These are phyloP conservation scores for Pyricularia sp. DNA, from an alignment of 2,329 filamentous ascomycete species.

Conservation along the genomic window DNA sequence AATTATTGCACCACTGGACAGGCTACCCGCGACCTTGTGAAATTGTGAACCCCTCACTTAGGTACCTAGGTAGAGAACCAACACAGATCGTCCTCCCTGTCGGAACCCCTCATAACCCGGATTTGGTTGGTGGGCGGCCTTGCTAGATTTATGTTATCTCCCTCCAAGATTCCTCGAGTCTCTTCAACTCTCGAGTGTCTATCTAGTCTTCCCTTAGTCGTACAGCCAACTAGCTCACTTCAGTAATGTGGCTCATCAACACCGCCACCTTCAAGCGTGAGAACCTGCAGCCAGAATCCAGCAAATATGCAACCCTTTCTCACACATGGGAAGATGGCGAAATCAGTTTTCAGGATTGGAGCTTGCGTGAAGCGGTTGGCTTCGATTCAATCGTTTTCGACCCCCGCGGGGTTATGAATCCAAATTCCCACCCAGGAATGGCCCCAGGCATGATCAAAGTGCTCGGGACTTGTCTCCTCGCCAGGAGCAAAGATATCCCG, in stretches of 20 bases:
- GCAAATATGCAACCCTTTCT: slow-evolving; percentile 15
- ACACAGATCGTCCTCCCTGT: background rate
- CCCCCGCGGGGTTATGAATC: background rate
- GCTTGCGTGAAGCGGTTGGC: background rate
- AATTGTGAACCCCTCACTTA: background rate
- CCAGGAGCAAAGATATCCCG: background rate
- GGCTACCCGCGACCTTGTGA: background rate
- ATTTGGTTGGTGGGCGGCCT: background rate
- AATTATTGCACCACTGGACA: background rate
- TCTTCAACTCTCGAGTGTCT: background rate
- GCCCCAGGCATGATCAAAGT: slow-evolving; percentile 8
- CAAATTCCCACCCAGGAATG: slow-evolving; percentile 1
- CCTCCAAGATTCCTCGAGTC: no score
- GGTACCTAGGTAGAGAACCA: background rate
- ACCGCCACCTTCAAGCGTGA: slow-evolving; percentile 1
- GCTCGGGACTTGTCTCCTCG: slow-evolving; percentile 4
- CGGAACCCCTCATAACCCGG: background rate
- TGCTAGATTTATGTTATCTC: background rate
- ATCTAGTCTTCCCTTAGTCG: background rate
- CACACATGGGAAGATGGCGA: slow-evolving; percentile 11
- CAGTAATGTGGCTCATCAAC: slow-evolving; percentile 7
- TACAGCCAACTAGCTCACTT: background rate
- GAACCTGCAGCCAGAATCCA: slow-evolving; percentile 10
- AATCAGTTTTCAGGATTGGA: slow-evolving; percentile 9
- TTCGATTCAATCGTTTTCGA: background rate